These are phyloP conservation scores for Cytospora leucostoma DNA, from an alignment of 2,329 filamentous ascomycete genomes.

Conservation along the genomic window DNA sequence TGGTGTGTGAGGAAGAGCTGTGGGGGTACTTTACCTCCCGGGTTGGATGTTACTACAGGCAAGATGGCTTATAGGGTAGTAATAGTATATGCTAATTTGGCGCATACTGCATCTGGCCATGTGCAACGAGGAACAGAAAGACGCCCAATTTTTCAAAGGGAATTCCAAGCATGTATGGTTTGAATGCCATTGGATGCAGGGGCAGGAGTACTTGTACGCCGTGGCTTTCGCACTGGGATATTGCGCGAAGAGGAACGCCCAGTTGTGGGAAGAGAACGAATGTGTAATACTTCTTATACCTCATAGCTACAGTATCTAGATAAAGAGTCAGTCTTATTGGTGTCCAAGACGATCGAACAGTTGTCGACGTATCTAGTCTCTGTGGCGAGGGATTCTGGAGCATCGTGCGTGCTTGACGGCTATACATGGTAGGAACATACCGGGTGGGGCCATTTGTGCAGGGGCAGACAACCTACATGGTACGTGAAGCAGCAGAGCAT, in stretches of 20 bases:
- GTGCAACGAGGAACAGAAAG: too few species aligned
- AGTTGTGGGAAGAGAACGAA: neutral
- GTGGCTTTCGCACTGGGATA: too few species aligned
- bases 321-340: slow-evolving; percentile 17
- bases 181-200: too few species aligned
- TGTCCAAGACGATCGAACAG: slow-evolving; percentile 16
- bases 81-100: too few species aligned
- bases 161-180: too few species aligned
- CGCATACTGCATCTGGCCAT: too few species aligned
- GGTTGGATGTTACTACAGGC: too few species aligned
- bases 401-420: neutral
- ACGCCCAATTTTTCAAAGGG: too few species aligned
- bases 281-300: slow-evolving; percentile 14
- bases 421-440: neutral
- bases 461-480: neutral
- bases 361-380: neutral
- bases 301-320: neutral
- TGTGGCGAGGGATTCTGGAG: neutral
- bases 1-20: neutral
- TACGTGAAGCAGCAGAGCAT: neutral
- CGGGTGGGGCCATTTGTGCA: neutral
- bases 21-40: neutral
- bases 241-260: neutral
- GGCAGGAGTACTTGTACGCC: too few species aligned
- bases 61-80: too few species aligned